Conservation (phyloP, 148 eudicot species). For the Euryodendron excelsum region DNA sequence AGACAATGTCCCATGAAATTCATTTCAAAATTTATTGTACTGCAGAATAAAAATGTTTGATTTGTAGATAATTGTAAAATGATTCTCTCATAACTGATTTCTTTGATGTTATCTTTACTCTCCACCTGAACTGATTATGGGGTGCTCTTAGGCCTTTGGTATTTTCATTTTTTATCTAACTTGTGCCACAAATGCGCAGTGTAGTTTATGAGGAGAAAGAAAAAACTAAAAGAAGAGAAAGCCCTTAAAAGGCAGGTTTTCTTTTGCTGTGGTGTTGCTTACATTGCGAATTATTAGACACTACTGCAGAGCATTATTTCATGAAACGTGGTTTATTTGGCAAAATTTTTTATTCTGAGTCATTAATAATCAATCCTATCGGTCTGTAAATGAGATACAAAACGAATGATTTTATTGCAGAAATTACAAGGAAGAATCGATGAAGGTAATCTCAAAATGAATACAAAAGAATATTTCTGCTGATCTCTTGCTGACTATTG, state of each 20-base stretch:
- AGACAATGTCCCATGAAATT: not conserved
- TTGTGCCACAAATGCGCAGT: too few relatives aligned
- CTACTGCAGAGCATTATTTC: not conserved
- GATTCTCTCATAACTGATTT: not conserved
- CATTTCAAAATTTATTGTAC: not conserved
- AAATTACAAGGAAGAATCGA: slow-evolving; percentile 26
- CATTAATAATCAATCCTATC: too few relatives aligned
- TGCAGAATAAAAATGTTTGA: not conserved
- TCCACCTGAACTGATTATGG: too few relatives aligned
- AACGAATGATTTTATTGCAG: slow-evolving; percentile 28
- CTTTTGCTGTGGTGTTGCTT: not conserved
- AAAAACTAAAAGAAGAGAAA: too few relatives aligned
- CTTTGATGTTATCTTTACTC: too few relatives aligned
- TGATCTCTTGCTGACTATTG: slow-evolving; percentile 7
- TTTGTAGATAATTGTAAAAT: not conserved
- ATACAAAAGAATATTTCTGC: slow-evolving; percentile 46
- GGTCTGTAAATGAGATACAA: slow-evolving; percentile 6
- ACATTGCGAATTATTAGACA: not conserved
- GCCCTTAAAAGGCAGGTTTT: not conserved
- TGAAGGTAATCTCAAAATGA: slow-evolving; percentile 20
- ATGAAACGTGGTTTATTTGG: not conserved
- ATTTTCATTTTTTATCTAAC: too few relatives aligned
- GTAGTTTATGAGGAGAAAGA: too few relatives aligned
- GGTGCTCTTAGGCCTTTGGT: too few relatives aligned
- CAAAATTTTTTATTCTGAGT: not conserved